Base-by-base conservation (phyloP, 75 land plant species). In the Cunninghamia lanceolata region DNA sequence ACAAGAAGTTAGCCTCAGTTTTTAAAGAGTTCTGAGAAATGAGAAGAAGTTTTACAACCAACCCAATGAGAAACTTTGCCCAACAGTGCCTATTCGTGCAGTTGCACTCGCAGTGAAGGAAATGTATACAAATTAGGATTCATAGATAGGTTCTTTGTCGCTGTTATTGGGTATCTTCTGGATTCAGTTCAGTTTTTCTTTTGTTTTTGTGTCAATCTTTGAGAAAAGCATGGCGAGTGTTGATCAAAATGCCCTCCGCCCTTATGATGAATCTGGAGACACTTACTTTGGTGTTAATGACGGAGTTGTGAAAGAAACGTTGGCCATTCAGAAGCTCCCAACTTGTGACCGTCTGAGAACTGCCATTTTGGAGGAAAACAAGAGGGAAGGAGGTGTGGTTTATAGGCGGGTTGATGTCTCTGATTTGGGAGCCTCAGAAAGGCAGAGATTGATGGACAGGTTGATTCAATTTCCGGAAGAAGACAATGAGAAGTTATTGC, bases 401-500 rank as follows among this genome's bases (percentile, higher is more conserved):
- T 43, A 45, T 30, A 46, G 54, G 38, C 52, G 79, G 17, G 39
- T 90, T 28, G 90, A 90, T 86, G 84, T 90, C 34, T 76, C 91
- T 50, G 46, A 79, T 19, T 28, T 90, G 68, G 78, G 87, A 28
- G 63, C 86, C 30, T 32, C 38, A 10, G 90, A 89, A 36, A 43
- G 84, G 36, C 83, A 90, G 87, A 90, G 66, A 50, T 36, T 90
- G 63, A 89, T 90, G 15, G 87, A 90, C 34, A 86, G 82, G 39
- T 52, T 89, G n/a, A 86, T 90, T 45, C 46, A 82, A 32, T 87
- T 80, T 43, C 86, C 91, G 9, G 91, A 89, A 91, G 91, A 90
- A 50, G 91, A 89, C 84, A 90, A 90, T 84, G 91, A 89, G 79
- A 82, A 81, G 77, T 90, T 90, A 63, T 79, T 90, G 38, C 43